These are phyloP conservation scores for Priceomyces castillae DNA, from an alignment of 805 yeast species.

Conservation along the genomic window DNA sequence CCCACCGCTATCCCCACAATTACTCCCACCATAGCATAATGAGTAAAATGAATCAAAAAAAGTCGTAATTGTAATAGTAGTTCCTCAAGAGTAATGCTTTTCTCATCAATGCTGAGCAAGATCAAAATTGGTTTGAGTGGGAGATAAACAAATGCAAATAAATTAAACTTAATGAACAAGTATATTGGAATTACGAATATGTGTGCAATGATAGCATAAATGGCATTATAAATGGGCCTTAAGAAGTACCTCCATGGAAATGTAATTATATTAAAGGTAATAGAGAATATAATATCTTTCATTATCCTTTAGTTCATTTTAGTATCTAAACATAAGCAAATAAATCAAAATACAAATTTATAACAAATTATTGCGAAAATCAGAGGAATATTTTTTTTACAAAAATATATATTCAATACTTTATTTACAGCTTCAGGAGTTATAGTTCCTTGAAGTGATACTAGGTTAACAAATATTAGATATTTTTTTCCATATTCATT, in stretches of 20 bases:
- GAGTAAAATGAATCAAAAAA: conserved; percentile 5
- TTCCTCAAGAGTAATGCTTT: background rate
- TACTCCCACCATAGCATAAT: conserved; percentile 9
- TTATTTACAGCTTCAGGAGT: background rate
- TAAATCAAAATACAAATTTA: background rate
- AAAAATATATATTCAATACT: background rate
- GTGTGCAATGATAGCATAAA: conserved; percentile 3
- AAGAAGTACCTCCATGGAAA: conserved; percentile 4
- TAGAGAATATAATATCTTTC: background rate
- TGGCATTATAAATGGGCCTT: background rate
- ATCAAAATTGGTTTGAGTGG: conserved; percentile 8
- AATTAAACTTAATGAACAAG: conserved; percentile 1
- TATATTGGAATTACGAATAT: conserved; percentile 3
- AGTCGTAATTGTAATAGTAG: conserved; percentile 2
- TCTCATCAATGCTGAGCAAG: conserved; percentile 5
- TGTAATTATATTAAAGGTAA: background rate
- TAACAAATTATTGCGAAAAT: background rate
- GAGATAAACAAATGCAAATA: conserved; percentile 7
- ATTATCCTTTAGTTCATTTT: background rate
- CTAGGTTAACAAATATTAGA: background rate
- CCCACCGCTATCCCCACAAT: conserved; percentile 9
- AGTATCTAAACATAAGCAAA: background rate
- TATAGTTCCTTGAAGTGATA: background rate
- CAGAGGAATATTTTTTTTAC: background rate
- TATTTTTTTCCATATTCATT: background rate